Evolutionary conservation across 768 basidiomycete species (phyloP).

Genomic region (Tricholoma sp.): DNA sequence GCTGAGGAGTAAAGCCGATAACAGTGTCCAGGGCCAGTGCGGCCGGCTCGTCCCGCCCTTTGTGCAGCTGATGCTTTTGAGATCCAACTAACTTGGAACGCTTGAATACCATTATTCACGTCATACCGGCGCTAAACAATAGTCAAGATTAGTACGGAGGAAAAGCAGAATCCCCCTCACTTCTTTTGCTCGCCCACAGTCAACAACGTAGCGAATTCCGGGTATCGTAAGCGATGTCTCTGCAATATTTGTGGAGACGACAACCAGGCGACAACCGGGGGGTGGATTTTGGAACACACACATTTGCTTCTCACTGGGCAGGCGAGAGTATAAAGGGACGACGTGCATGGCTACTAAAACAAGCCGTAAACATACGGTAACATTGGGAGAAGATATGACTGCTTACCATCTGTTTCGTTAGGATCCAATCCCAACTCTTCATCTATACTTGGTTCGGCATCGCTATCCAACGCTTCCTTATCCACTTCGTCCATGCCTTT

Average conservation of each 20-base stretch:
- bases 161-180: constrained; percentile 29
- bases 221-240: constrained; percentile 98
- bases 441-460: constrained; percentile 54
- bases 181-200: constrained; percentile 94
- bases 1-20: constrained; percentile 96
- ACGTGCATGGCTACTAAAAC: constrained; percentile 84
- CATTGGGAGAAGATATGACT: constrained; percentile 2
- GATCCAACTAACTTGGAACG: constrained; percentile 90
- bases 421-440: constrained; percentile 54
- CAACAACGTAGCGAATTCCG: constrained; percentile 96
- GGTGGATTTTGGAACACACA: constrained; percentile 86
- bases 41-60: constrained; percentile 92
- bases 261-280: constrained; percentile 74
- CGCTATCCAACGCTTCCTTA: constrained; percentile 70
- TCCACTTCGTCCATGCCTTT: constrained; percentile 57
- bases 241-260: constrained; percentile 94
- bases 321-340: constrained; percentile 87
- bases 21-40: constrained; percentile 97
- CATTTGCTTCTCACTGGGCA: constrained; percentile 94
- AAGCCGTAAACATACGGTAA: background rate
- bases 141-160: background rate
- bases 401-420: constrained; percentile 65
- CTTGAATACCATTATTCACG: constrained; percentile 73
- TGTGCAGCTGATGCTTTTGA: constrained; percentile 95
- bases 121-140: constrained; percentile 74